phyloP scores from a whole-genome alignment of 495 filamentous ascomycete species.

The Parathielavia hyrcaniae region DNA sequence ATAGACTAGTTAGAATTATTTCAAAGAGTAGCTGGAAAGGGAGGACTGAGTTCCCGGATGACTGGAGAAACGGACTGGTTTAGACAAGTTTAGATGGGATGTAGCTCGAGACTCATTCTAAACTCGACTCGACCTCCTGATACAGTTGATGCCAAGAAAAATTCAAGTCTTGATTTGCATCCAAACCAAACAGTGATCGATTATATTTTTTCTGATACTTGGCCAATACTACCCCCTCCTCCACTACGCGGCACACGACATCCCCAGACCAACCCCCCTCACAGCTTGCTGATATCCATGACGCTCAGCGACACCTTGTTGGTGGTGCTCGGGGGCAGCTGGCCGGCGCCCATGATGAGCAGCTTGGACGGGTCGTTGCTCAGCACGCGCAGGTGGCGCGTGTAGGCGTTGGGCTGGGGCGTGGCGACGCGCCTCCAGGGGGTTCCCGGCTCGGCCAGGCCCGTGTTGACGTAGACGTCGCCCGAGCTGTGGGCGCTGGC shows the following conservation, averaged over 20 bases:
- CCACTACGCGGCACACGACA: not conserved
- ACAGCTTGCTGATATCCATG: slow-evolving; percentile 6
- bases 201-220: not conserved
- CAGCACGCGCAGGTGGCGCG: slow-evolving; percentile 2
- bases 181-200: too few relatives aligned
- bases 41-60: too few relatives aligned
- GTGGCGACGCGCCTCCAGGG: not conserved
- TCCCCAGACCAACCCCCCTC: not conserved
- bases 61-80: too few relatives aligned
- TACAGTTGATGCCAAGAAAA: too few relatives aligned
- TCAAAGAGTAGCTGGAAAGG: too few relatives aligned
- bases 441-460: not conserved
- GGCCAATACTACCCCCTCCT: not conserved
- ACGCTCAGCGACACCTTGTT: slow-evolving; percentile 1
- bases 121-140: too few relatives aligned
- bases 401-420: slow-evolving; percentile 1
- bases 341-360: slow-evolving; percentile 3
- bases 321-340: slow-evolving; percentile 4
- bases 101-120: too few relatives aligned
- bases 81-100: too few relatives aligned
- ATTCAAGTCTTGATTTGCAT: too few relatives aligned
- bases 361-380: slow-evolving; percentile 1
- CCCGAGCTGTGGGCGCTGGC: slow-evolving; percentile 26
- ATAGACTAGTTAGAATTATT: not conserved
- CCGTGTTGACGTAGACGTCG: slow-evolving; percentile 6